These are phyloP conservation scores for Primulina huaijiensis DNA, from an alignment of 257 asterid species.

Conservation along the genomic window DNA sequence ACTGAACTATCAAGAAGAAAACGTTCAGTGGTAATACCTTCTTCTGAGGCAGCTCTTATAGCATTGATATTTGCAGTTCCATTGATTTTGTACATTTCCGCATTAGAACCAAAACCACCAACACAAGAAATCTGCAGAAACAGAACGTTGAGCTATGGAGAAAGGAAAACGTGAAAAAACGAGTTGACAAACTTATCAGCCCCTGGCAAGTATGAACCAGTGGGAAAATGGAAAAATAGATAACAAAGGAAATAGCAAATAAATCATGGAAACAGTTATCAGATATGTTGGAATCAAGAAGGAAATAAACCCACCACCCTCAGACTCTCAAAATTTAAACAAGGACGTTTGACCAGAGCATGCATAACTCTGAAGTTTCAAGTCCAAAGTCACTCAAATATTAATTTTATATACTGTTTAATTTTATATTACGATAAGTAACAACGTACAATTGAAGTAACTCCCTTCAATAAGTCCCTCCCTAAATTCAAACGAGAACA, in stretches of 20 bases:
- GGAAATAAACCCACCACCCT: neutral
- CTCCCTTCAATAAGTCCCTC: constrained; percentile 92
- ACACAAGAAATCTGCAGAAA: constrained; percentile 83
- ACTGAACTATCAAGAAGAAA: neutral
- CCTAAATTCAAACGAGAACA: constrained; percentile 40
- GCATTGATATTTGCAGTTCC: constrained; percentile 98
- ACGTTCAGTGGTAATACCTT: constrained; percentile 46
- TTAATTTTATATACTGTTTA: too few relatives aligned
- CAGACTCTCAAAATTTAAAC: constrained; percentile 57
- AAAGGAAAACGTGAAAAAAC: neutral
- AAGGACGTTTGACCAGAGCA: constrained; percentile 45
- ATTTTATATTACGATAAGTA: neutral
- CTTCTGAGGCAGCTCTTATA: constrained; percentile 90
- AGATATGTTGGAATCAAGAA: neutral
- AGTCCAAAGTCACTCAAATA: neutral
- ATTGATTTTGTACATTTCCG: constrained; percentile 87
- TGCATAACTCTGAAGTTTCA: constrained; percentile 49
- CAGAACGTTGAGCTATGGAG: constrained; percentile 13
- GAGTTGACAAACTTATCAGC: neutral
- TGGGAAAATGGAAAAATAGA: neutral
- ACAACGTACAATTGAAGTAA: constrained; percentile 75
- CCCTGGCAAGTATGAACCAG: neutral
- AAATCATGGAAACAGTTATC: neutral
- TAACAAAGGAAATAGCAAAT: neutral
- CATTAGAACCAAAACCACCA: constrained; percentile 95